phyloP scores from a whole-genome alignment of 306 rosid species.

The Ochetophila trinervis region DNA sequence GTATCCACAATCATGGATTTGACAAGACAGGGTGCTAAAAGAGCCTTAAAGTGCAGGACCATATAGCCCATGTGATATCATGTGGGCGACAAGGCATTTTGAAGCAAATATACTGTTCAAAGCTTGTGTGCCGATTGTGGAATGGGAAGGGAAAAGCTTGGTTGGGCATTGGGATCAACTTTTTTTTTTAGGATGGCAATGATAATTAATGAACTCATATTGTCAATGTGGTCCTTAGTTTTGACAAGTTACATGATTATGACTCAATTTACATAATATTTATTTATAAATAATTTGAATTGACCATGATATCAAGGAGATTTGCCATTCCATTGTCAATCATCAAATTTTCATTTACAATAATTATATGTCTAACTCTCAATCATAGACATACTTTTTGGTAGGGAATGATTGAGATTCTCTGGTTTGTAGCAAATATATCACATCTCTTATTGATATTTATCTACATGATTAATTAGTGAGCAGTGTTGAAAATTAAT shows the following conservation, averaged over 20 bases:
- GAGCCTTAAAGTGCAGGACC: constrained; percentile 54
- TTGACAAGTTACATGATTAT: constrained; percentile 9
- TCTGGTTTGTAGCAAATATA: constrained; percentile 7
- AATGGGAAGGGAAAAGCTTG: too few relatives aligned
- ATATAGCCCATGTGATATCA: constrained; percentile 68
- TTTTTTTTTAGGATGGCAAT: neutral
- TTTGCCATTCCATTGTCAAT: neutral
- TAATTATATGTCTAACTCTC: constrained; percentile 9
- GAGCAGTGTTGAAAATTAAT: too few relatives aligned
- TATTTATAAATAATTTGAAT: constrained; percentile 13
- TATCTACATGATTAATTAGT: too few relatives aligned
- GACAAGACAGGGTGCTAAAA: constrained; percentile 32
- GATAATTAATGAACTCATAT: constrained; percentile 12
- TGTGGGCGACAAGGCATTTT: constrained; percentile 34
- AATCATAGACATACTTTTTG: neutral
- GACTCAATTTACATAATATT: constrained; percentile 14
- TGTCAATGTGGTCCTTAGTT: constrained; percentile 44
- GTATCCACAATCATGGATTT: constrained; percentile 24
- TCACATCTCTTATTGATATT: too few relatives aligned
- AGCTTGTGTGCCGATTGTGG: neutral
- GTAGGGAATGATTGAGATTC: neutral
- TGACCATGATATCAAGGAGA: constrained; percentile 24
- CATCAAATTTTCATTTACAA: neutral
- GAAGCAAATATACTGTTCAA: constrained; percentile 16
- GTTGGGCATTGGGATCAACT: neutral